These are phyloP conservation scores for Sporodiniella umbellata DNA, from an alignment of 371 early-diverging fungal species.

Conservation along the genomic window DNA sequence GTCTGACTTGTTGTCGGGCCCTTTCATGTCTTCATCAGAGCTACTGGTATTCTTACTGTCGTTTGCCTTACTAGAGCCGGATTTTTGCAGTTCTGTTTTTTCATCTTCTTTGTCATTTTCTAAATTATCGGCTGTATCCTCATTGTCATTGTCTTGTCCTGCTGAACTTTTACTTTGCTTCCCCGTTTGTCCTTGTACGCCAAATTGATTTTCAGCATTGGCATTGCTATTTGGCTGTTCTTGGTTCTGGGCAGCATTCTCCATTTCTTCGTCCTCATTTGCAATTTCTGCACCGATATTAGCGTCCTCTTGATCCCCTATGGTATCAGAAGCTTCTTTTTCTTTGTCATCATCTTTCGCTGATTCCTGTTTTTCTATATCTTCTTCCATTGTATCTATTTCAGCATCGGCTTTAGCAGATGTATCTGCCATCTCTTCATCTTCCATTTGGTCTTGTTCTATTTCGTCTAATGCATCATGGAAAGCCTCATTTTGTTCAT, in stretches of 20 bases:
- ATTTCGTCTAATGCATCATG: constrained; percentile 40
- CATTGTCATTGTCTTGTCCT: constrained; percentile 48
- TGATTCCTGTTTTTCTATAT: constrained; percentile 22
- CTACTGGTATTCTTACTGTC: no score
- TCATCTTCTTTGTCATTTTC: constrained; percentile 29
- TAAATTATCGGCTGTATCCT: constrained; percentile 36
- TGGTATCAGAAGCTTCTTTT: constrained; percentile 52
- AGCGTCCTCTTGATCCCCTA: constrained; percentile 40
- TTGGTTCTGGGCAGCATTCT: constrained; percentile 35
- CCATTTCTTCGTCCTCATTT: constrained; percentile 29
- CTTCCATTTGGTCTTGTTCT: constrained; percentile 24
- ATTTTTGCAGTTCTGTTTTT: constrained; percentile 31
- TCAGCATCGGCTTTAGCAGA: constrained; percentile 31
- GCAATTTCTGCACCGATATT: constrained; percentile 29
- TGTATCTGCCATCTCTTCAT: constrained; percentile 31
- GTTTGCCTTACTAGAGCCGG: constrained; percentile 38
- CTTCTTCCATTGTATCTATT: constrained; percentile 39
- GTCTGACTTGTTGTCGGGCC: no score
- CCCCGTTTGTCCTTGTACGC: constrained; percentile 65
- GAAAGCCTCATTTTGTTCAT: constrained; percentile 33
- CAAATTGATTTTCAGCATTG: constrained; percentile 61
- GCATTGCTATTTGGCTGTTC: constrained; percentile 53
- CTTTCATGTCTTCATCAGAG: no score
- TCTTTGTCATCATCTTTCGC: constrained; percentile 34
- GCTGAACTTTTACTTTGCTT: constrained; percentile 49